Conservation (phyloP, 2,329 filamentous ascomycete species). For the Aspergillus oerlinghausenensis region DNA sequence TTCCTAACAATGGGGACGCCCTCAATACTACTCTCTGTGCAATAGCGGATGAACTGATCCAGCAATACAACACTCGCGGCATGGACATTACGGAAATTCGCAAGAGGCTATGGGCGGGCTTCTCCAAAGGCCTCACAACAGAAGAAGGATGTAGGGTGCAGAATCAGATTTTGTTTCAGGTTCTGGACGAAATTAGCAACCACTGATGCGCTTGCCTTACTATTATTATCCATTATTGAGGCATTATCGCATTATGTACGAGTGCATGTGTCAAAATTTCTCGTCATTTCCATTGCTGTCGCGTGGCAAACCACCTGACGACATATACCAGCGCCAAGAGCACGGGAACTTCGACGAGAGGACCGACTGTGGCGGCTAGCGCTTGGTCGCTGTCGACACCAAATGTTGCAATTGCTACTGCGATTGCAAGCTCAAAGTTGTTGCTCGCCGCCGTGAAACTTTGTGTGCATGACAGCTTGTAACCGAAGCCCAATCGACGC, state of each 20-base stretch:
- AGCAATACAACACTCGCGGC: constrained; percentile 34
- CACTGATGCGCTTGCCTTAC: constrained; percentile 13
- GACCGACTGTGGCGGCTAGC: constrained; percentile 76
- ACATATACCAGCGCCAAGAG: constrained; percentile 72
- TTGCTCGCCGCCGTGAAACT: constrained; percentile 89
- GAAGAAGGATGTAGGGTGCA: constrained; percentile 35
- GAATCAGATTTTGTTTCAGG: constrained; percentile 40
- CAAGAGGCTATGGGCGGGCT: constrained; percentile 31
- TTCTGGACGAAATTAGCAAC: constrained; percentile 36
- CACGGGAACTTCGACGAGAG: constrained; percentile 81
- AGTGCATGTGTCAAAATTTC: background rate
- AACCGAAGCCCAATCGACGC: constrained; percentile 66
- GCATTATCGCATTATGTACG: background rate
- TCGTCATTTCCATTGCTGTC: constrained; percentile 20
- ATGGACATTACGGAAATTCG: constrained; percentile 34
- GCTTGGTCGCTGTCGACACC: constrained; percentile 75
- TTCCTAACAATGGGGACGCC: constrained; percentile 20
- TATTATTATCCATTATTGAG: background rate
- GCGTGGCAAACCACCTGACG: constrained; percentile 42
- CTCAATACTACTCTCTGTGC: constrained; percentile 35
- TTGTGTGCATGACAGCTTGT: constrained; percentile 67
- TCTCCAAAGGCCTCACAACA: constrained; percentile 21
- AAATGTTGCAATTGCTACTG: constrained; percentile 77
- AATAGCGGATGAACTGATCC: constrained; percentile 35
- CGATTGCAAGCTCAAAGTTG: constrained; percentile 89